phyloP scores from a whole-genome alignment of 805 yeast genomes.

The Cyberlindnera xishuangbannaensis region DNA sequence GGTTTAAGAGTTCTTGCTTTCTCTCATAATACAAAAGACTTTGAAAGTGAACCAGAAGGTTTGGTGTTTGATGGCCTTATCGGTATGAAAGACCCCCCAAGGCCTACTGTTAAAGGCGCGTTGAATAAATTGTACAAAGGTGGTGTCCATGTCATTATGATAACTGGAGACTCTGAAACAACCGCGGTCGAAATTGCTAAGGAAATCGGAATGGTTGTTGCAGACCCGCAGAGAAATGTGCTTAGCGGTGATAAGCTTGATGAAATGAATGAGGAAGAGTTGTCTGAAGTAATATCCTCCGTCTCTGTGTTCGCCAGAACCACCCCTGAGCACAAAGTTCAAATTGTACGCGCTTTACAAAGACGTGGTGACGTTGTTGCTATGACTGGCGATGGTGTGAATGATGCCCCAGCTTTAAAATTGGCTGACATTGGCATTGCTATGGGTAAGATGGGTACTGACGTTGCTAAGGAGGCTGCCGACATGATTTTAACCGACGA shows the following conservation, averaged over 20 bases:
- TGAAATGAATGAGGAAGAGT: conserved; percentile 59
- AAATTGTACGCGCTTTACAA: conserved; percentile 85
- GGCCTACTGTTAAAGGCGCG: conserved; percentile 76
- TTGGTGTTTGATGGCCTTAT: conserved; percentile 78
- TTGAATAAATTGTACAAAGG: conserved; percentile 76
- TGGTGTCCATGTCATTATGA: conserved; percentile 97
- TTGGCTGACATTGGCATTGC: conserved; percentile 95
- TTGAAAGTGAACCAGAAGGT: conserved; percentile 44
- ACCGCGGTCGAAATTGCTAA: conserved; percentile 83
- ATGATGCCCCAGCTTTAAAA: conserved; percentile 97
- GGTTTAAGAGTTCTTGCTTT: conserved; percentile 85
- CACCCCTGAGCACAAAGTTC: conserved; percentile 88
- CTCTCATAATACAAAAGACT: conserved; percentile 46
- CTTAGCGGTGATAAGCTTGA: conserved; percentile 84
- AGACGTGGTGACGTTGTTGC: conserved; percentile 93
- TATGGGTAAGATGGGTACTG: conserved; percentile 93
- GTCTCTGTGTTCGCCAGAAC: conserved; percentile 93
- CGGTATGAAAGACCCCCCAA: conserved; percentile 98
- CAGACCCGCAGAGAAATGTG: conserved; percentile 58
- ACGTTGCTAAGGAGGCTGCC: conserved; percentile 97
- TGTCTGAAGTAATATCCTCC: conserved; percentile 69
- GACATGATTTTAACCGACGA: conserved; percentile 71
- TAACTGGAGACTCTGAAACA: conserved; percentile 89
- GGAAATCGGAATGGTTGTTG: conserved; percentile 83
- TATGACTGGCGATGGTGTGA: conserved; percentile 99